Base-by-base conservation (phyloP, 1,284 basidiomycete genomes). In the Rhodotorula sp. region DNA sequence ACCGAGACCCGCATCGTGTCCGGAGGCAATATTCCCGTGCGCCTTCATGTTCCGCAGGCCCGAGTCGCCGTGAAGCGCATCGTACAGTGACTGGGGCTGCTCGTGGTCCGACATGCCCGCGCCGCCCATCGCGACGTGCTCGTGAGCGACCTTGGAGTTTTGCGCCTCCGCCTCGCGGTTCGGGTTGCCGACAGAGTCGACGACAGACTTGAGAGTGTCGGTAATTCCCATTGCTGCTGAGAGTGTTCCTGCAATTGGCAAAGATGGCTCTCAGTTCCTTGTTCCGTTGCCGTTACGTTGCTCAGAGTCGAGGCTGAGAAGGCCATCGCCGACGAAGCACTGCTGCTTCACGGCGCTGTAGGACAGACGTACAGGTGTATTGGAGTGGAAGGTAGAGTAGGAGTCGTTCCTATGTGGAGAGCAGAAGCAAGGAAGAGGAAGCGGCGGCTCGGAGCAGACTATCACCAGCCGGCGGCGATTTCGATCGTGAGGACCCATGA, bases 71-170 rank as follows among this genome's bases (percentile, higher is more conserved):
- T 55, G 55, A 15, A 57, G 45, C 38, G 43, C 43, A 61, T 59
- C 65, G 47, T 43, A 67, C 0, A 70, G 45, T 2, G 50, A 45
- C 28, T 47, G 16, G 1, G 69, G 57, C 16, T 62, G 65, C 16
- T 70, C 65, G 28, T 64, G 52, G 23, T 64, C 59, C 16, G 55
- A 47, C 16, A 64, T 49, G 2, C 58, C 23, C 5, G 54, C 52
- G 8, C 69, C 69, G 28, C 50, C 47, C 47, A 62, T 62, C 1
- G 69, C 69, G 23, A 64, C 69, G 50, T 64, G 61, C 48, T 70
- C 65, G 58, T 58, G 49, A 12, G 57, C 64, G 16, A 28, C 26
- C 23, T 55, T 55, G 26, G n/a, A 28, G 26, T 55, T 55, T 7
- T 45, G 43, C 23, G 19, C 21, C 50, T 67, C 48, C 15, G 38